Conservation (phyloP, 805 yeast species). For the Candida silvicultrix region DNA sequence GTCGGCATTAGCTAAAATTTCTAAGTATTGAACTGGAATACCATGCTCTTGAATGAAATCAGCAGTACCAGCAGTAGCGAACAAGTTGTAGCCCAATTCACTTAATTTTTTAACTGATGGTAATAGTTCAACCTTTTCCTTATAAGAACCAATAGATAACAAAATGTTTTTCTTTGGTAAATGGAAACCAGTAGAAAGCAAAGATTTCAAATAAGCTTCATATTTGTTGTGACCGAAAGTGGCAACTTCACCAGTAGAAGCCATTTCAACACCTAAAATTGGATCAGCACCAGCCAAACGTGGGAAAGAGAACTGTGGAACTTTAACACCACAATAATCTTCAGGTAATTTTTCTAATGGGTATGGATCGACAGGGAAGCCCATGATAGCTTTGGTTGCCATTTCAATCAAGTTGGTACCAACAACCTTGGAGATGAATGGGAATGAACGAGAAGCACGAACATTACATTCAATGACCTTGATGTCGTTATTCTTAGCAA, state of each 20-base stretch:
- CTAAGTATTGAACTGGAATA: slow-evolving; percentile 91
- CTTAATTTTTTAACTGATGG: slow-evolving; percentile 79
- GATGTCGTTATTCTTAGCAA: slow-evolving; percentile 90
- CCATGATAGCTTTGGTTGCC: slow-evolving; percentile 95
- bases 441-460: slow-evolving; percentile 99
- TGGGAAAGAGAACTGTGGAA: slow-evolving; percentile 96
- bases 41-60: slow-evolving; percentile 95
- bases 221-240: slow-evolving; percentile 93
- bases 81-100: slow-evolving; percentile 82
- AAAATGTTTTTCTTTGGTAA: slow-evolving; percentile 92
- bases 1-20: slow-evolving; percentile 66
- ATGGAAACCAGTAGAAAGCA: slow-evolving; percentile 92
- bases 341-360: slow-evolving; percentile 86
- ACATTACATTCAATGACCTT: slow-evolving; percentile 98
- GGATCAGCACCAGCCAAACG: slow-evolving; percentile 98
- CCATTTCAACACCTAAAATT: slow-evolving; percentile 97
- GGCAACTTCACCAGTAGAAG: slow-evolving; percentile 98
- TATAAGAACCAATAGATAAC: slow-evolving; percentile 92
- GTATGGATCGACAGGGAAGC: slow-evolving; percentile 80
- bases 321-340: slow-evolving; percentile 93
- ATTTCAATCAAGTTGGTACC: slow-evolving; percentile 95
- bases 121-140: slow-evolving; percentile 89
- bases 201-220: slow-evolving; percentile 93
- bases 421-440: slow-evolving; percentile 94
- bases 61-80: slow-evolving; percentile 99